Conservation (phyloP, 768 basidiomycete species). For the Dioszegia hungarica region DNA sequence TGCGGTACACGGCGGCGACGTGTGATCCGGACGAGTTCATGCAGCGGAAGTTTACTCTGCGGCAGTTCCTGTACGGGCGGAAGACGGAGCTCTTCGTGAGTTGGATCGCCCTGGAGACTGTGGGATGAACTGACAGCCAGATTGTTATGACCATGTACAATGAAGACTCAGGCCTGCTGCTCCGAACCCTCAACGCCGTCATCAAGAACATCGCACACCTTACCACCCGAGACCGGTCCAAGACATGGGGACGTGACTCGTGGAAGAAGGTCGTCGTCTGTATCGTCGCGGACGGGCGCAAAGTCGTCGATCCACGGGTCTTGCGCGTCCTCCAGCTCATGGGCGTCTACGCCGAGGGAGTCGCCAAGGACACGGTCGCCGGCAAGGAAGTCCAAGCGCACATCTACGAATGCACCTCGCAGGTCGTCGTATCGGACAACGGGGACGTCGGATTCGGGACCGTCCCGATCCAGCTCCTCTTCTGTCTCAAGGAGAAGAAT, state of each 20-base stretch:
- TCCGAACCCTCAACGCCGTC: slow-evolving; percentile 42
- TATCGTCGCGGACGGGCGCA: slow-evolving; percentile 50
- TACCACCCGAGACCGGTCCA: slow-evolving; percentile 44
- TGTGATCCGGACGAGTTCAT: slow-evolving; percentile 50
- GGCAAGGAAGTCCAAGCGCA: slow-evolving; percentile 77
- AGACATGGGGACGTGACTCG: slow-evolving; percentile 49
- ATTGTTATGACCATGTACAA: slow-evolving; percentile 49
- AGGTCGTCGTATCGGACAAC: slow-evolving; percentile 67
- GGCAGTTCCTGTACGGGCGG: slow-evolving; percentile 66
- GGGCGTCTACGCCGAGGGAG: slow-evolving; percentile 54
- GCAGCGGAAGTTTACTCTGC: slow-evolving; percentile 67
- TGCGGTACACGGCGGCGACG: slow-evolving; percentile 41
- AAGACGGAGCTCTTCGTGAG: slow-evolving; percentile 45
- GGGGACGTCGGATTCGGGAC: slow-evolving; percentile 61
- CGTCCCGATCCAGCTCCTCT: slow-evolving; percentile 52
- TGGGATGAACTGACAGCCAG: slow-evolving; percentile 1
- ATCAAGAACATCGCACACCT: slow-evolving; percentile 52
- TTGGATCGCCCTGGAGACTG: not conserved
- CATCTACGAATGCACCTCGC: slow-evolving; percentile 61
- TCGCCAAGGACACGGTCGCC: slow-evolving; percentile 78
- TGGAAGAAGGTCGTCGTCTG: slow-evolving; percentile 52
- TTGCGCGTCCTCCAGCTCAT: slow-evolving; percentile 81
- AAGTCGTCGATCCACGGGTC: slow-evolving; percentile 54
- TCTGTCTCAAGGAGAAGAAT: slow-evolving; percentile 76
- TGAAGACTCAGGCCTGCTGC: slow-evolving; percentile 38